Conservation (phyloP, 345 rosid species). For the Populus deltoides region DNA sequence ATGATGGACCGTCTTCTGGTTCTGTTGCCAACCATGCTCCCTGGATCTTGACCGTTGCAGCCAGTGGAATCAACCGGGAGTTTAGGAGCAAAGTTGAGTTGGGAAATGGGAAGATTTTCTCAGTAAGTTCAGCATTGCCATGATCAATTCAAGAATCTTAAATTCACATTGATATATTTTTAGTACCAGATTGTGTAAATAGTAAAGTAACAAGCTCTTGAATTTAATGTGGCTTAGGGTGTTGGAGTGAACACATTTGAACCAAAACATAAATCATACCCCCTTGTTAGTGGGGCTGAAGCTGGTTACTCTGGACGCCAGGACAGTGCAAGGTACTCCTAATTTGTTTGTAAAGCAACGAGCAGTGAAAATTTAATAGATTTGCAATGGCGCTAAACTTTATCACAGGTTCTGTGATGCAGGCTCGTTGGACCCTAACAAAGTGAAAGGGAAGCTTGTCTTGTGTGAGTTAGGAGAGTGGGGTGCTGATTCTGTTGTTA, state of each 20-base stretch:
- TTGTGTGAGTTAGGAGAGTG: constrained; percentile 42
- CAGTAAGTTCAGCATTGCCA: constrained; percentile 34
- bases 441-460: constrained; percentile 74
- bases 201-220: neutral
- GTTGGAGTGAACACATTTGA: constrained; percentile 58
- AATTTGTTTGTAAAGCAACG: neutral
- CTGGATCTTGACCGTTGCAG: constrained; percentile 85
- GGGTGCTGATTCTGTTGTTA: constrained; percentile 65
- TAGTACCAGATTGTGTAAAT: neutral
- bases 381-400: neutral
- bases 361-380: neutral
- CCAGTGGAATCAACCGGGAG: constrained; percentile 70
- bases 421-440: constrained; percentile 53
- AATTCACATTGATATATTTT: neutral
- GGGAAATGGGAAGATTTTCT: constrained; percentile 56
- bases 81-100: constrained; percentile 61
- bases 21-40: constrained; percentile 72
- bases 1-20: constrained; percentile 56
- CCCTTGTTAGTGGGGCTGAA: constrained; percentile 72
- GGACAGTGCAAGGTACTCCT: constrained; percentile 43
- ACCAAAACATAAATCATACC: constrained; percentile 52
- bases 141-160: neutral
- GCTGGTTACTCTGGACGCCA: constrained; percentile 40
- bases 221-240: constrained; percentile 41
- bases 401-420: constrained; percentile 51